A percentile compares a stretch with the other conserved stretches of the same genome.
These are phyloP conservation scores for Mycena belliarum DNA, from an alignment of 768 basidiomycete species.

Conservation along the genomic window DNA sequence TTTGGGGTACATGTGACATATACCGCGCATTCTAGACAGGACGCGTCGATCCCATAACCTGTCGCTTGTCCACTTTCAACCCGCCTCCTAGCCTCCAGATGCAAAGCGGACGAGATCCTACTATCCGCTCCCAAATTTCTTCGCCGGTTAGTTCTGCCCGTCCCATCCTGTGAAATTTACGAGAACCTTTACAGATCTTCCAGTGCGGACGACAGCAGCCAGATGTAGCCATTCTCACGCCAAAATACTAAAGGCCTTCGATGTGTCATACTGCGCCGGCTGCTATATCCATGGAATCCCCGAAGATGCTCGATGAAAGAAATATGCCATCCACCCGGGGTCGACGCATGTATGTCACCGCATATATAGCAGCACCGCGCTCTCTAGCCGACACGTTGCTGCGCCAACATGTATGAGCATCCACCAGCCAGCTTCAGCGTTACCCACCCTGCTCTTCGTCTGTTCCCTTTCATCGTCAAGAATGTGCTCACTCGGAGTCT, in stretches of 20 bases:
- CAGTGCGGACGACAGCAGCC: background rate
- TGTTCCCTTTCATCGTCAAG: background rate
- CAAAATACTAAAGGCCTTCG: slow-evolving; percentile 6
- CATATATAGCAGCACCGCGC: background rate
- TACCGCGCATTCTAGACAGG: no score
- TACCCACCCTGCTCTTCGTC: slow-evolving; percentile 13
- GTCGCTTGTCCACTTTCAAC: background rate
- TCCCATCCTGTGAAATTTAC: background rate
- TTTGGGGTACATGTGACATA: no score
- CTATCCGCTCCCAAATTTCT: background rate
- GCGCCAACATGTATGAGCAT: background rate
- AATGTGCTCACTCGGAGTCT: background rate
- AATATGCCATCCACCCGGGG: background rate
- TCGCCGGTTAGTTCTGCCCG: no score
- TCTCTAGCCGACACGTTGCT: background rate
- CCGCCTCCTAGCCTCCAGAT: no score
- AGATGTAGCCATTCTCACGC: slow-evolving; percentile 10
- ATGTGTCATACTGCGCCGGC: slow-evolving; percentile 6
- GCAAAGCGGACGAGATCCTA: background rate
- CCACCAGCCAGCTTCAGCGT: background rate
- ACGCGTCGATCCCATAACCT: no score
- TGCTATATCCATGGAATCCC: slow-evolving; percentile 11
- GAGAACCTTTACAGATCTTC: no score
- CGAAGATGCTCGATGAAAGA: slow-evolving; percentile 1
- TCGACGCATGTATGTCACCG: background rate